These are phyloP conservation scores for Apiospora hydei DNA, from an alignment of 2,329 filamentous ascomycete genomes.

Conservation along the genomic window DNA sequence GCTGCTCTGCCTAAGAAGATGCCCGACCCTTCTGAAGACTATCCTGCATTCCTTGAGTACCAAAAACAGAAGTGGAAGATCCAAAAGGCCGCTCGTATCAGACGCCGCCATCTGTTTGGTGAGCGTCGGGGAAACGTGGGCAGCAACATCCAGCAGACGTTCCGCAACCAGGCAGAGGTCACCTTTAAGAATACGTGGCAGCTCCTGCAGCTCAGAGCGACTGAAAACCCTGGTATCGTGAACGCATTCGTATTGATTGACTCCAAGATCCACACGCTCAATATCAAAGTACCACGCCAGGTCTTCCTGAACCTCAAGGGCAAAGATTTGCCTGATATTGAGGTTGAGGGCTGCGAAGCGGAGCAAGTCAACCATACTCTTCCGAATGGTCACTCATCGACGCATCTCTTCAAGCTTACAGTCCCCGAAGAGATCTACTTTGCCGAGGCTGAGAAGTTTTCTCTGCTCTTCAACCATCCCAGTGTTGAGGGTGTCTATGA, in stretches of 20 bases:
- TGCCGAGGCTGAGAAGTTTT: constrained; percentile 82
- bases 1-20: constrained; percentile 82
- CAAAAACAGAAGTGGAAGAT: constrained; percentile 99
- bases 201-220: constrained; percentile 83
- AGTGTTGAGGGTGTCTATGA: constrained; percentile 98
- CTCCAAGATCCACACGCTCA: constrained; percentile 86
- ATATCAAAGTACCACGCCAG: constrained; percentile 86
- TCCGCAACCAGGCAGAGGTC: constrained; percentile 90
- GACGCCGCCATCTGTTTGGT: constrained; percentile 90
- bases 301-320: constrained; percentile 92
- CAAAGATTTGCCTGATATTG: constrained; percentile 86
- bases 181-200: constrained; percentile 96
- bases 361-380: constrained; percentile 94
- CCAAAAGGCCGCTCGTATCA: constrained; percentile 86
- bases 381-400: constrained; percentile 92
- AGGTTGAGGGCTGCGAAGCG: constrained; percentile 83
- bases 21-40: constrained; percentile 86
- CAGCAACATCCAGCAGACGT: constrained; percentile 71
- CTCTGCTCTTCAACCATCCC: constrained; percentile 84
- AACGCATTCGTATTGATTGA: constrained; percentile 92
- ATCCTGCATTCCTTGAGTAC: constrained; percentile 86
- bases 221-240: constrained; percentile 85
- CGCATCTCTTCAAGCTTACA: constrained; percentile 92
- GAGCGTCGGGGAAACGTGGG: constrained; percentile 76
- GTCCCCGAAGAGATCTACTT: constrained; percentile 90